Conservation (phyloP, 768 basidiomycete genomes). For the Tephrocybe sp. region DNA sequence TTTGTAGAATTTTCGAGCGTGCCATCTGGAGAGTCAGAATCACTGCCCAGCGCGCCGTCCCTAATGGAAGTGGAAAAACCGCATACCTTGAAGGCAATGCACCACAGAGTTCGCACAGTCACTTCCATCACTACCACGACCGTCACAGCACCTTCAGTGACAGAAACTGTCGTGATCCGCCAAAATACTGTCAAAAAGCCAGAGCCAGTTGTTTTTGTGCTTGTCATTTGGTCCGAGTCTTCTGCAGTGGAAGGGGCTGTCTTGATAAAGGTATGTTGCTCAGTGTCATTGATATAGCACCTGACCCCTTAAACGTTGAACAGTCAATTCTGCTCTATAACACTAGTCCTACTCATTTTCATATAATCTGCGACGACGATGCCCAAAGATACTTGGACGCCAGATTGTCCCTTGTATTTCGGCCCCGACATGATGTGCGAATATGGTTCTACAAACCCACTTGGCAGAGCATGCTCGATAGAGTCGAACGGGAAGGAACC, state of each 20-base stretch:
- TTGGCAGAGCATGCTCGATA: conserved; percentile 37
- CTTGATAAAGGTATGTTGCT: conserved; percentile 35
- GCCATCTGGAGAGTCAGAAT: not conserved
- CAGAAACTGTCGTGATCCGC: conserved; percentile 10
- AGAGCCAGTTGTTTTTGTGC: conserved; percentile 37
- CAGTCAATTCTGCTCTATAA: conserved; percentile 39
- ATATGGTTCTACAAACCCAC: conserved; percentile 42
- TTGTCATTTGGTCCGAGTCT: conserved; percentile 41
- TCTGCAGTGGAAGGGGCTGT: conserved; percentile 41
- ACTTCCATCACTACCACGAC: conserved; percentile 10
- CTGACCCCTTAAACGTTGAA: not conserved
- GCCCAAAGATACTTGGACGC: conserved; percentile 37
- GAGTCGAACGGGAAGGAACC: conserved; percentile 43
- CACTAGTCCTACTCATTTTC: conserved; percentile 34
- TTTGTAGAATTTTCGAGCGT: conserved; percentile 11
- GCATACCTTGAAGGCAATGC: conserved; percentile 2
- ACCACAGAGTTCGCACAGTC: not conserved
- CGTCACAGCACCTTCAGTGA: conserved; percentile 8
- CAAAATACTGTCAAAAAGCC: conserved; percentile 1
- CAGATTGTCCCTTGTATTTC: conserved; percentile 35
- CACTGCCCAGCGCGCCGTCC: not conserved
- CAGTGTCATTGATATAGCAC: not conserved
- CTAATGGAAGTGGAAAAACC: not conserved
- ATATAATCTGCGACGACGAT: conserved; percentile 42
- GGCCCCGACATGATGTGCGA: conserved; percentile 32